Percentiles rank a stretch among this genome's conserved stretches.
Evolutionary conservation across 2,329 filamentous ascomycete species (phyloP).

Genomic region (Trichoderma lentiforme): DNA sequence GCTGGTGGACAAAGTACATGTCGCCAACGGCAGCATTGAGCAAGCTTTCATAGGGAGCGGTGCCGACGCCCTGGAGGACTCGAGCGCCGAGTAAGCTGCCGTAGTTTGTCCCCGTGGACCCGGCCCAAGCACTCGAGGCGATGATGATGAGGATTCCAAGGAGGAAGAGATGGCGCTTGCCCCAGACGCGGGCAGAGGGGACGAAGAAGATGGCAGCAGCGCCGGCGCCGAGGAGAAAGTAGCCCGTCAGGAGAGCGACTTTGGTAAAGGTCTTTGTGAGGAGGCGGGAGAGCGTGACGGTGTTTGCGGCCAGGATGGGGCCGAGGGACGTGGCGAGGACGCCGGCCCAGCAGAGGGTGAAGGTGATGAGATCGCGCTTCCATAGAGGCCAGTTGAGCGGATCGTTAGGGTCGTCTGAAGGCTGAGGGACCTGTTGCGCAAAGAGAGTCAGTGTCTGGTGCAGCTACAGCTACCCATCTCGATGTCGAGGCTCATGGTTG

Average conservation of each 20-base stretch:
- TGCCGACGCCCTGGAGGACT: slow-evolving; percentile 79
- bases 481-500: not conserved
- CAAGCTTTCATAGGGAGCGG: slow-evolving; percentile 85
- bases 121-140: slow-evolving; percentile 73
- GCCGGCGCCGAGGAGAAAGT: slow-evolving; percentile 80
- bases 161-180: slow-evolving; percentile 85
- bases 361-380: slow-evolving; percentile 77
- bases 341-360: slow-evolving; percentile 72
- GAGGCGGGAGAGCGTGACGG: slow-evolving; percentile 68
- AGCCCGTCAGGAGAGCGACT: slow-evolving; percentile 80
- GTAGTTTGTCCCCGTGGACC: slow-evolving; percentile 65
- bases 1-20: slow-evolving; percentile 81
- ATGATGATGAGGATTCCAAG: slow-evolving; percentile 72
- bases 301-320: slow-evolving; percentile 85
- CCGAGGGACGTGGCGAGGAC: slow-evolving; percentile 82
- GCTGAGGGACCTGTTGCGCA: slow-evolving; percentile 63
- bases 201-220: slow-evolving; percentile 82
- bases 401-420: slow-evolving; percentile 86
- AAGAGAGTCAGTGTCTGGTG: not conserved
- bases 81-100: slow-evolving; percentile 71
- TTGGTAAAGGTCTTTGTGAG: slow-evolving; percentile 67
- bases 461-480: not conserved
- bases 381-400: slow-evolving; percentile 82
- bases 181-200: slow-evolving; percentile 84
- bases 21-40: slow-evolving; percentile 89